Evolutionary conservation across 805 yeast genomes (phyloP).

Genomic region (Metschnikowia arizonensis): DNA sequence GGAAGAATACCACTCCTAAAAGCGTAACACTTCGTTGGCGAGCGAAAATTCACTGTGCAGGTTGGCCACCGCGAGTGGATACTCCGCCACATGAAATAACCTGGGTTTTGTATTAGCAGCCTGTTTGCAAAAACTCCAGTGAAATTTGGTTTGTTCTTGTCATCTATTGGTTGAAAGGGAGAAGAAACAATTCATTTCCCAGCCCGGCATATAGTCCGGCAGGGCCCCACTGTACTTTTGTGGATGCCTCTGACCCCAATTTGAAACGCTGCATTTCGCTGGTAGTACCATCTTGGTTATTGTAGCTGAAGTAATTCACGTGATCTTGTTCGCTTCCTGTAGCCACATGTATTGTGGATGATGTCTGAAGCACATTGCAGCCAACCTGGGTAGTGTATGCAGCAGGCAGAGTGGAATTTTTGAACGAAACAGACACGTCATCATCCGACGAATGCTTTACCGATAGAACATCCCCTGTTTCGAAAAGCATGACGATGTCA

Average conservation of each 20-base stretch:
- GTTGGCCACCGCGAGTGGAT: background rate
- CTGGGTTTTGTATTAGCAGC: too few relatives aligned
- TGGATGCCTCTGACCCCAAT: background rate
- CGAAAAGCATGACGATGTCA: background rate
- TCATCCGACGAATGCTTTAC: background rate
- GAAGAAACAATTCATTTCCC: background rate
- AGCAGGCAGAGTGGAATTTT: background rate
- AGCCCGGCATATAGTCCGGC: background rate
- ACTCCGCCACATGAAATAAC: background rate
- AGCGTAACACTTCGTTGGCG: constrained; percentile 1
- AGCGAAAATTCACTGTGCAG: constrained; percentile 4
- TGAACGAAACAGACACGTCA: background rate
- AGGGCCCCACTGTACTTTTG: constrained; percentile 1
- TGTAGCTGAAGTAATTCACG: constrained; percentile 6
- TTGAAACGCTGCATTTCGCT: background rate
- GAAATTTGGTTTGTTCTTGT: background rate
- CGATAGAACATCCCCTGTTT: background rate
- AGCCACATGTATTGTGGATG: constrained; percentile 3
- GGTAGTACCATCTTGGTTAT: background rate
- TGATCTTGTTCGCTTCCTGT: constrained; percentile 11
- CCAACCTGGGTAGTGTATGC: constrained; percentile 4
- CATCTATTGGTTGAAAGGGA: background rate
- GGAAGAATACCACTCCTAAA: background rate
- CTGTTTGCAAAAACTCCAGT: background rate
- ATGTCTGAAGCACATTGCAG: constrained; percentile 7